phyloP scores from a whole-genome alignment of 176 grass and related monocot species.

The Eragrostis curvula region DNA sequence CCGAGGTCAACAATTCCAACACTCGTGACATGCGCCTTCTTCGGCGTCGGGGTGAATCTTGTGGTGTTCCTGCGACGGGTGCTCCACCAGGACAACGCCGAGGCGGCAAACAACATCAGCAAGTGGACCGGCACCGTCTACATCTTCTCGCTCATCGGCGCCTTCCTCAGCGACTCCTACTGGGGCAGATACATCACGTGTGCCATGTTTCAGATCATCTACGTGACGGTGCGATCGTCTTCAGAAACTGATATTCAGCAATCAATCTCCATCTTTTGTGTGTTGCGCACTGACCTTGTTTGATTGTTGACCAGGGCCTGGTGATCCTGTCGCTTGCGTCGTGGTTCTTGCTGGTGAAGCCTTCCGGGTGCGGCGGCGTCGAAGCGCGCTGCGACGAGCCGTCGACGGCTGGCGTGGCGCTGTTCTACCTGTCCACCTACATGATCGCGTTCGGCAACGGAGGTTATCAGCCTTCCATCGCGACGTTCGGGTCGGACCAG shows the following conservation, averaged over 20 bases:
- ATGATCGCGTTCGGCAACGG: slow-evolving; percentile 89
- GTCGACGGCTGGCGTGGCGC: slow-evolving; percentile 47
- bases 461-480: slow-evolving; percentile 84
- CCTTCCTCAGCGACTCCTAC: slow-evolving; percentile 89
- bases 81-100: slow-evolving; percentile 67
- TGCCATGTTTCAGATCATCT: slow-evolving; percentile 79
- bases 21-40: slow-evolving; percentile 85
- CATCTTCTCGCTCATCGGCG: slow-evolving; percentile 88
- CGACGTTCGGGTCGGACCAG: slow-evolving; percentile 84
- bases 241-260: background rate
- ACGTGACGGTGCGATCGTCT: slow-evolving; percentile 56
- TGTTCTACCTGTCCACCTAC: slow-evolving; percentile 90
- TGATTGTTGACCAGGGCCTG: slow-evolving; percentile 60
- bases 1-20: too few species aligned
- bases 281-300: background rate
- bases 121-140: slow-evolving; percentile 92
- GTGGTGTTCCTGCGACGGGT: slow-evolving; percentile 84
- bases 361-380: slow-evolving; percentile 66
- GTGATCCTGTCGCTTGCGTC: slow-evolving; percentile 65
- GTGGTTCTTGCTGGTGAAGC: slow-evolving; percentile 76
- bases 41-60: slow-evolving; percentile 87
- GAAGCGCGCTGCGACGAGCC: slow-evolving; percentile 48
- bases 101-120: slow-evolving; percentile 84
- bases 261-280: background rate
- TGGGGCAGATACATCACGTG: slow-evolving; percentile 88